Evolutionary conservation across 768 basidiomycete genomes (phyloP), one percentile per base, ranked within the genome.

Genomic region (Lactarius pseudohatsudake): DNA sequence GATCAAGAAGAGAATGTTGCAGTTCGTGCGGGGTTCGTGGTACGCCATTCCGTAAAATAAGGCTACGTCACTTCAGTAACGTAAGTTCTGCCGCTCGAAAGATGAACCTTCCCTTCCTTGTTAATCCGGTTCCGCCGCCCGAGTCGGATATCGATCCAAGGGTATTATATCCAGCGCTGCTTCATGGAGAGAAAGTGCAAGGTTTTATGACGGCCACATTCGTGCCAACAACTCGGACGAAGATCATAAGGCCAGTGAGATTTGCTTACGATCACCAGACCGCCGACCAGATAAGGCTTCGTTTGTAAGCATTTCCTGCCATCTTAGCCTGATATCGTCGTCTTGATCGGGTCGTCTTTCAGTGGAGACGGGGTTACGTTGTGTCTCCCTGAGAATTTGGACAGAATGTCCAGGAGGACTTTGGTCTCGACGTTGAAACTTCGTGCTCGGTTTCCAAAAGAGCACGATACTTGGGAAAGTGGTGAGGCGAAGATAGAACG

Each of bases 1-100:
- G 84, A 86, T 56, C 83, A 86, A 69, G 84, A 84, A 59, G 86
- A 86, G 69, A 77, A 78, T 2, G 83, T 85, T 4, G 71, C 72
- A 2, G 72, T 75, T 7, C 76, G 77, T 18, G 73, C 75, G 1
- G 85, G 85, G 0, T 85, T 86, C 67, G 75, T 71, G 69, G 86
- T 85, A 70, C 76, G 56, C n/a, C 47, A 10, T 7, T 32, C 32
- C 6, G 6, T 32, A 32, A 32, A 5, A 30, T 30, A 6, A 32
- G 32, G 6, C 6, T 32, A 0, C 1, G 32, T 7, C 32, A 0
- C 32, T 32, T 32, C 32, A 32, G 32, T 32, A 32, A 32, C 32
- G 1, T 10, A 20, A 16, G 20, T 4, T 7, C 28, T 47, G 50
- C 18, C 26, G 2, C 1, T n/a, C 22, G 3, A 0, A 59, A 67